Conservation (phyloP, 2,329 filamentous ascomycete species). For the Cordyceps javanica region DNA sequence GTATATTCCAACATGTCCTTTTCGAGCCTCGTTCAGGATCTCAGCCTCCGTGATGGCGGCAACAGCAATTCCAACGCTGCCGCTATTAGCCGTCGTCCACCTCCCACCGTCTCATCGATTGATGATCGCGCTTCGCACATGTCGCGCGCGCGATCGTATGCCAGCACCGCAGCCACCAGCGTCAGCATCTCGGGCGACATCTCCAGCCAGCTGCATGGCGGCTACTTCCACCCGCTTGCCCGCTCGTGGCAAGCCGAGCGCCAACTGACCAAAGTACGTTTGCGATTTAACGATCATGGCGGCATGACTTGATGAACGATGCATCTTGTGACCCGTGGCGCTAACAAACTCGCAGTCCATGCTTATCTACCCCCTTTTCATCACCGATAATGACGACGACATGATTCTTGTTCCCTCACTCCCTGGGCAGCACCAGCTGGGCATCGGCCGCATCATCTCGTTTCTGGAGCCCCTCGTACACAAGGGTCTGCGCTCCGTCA, state of each 20-base stretch:
- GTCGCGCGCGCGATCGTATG: slow-evolving; percentile 58
- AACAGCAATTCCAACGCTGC: slow-evolving; percentile 33
- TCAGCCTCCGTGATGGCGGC: slow-evolving; percentile 51
- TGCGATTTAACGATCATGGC: too few species aligned
- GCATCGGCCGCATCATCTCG: slow-evolving; percentile 76
- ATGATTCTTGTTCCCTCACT: slow-evolving; percentile 85
- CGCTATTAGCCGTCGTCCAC: slow-evolving; percentile 28
- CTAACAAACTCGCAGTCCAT: slow-evolving; percentile 60
- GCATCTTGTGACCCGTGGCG: not conserved
- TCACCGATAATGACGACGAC: slow-evolving; percentile 91
- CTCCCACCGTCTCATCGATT: slow-evolving; percentile 36
- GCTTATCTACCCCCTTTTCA: slow-evolving; percentile 96
- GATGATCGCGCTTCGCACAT: slow-evolving; percentile 57
- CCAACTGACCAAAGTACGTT: slow-evolving; percentile 72
- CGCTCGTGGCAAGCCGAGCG: slow-evolving; percentile 78
- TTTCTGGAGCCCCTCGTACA: slow-evolving; percentile 81
- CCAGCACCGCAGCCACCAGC: slow-evolving; percentile 61
- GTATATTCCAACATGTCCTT: slow-evolving; percentile 49
- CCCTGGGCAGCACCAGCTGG: slow-evolving; percentile 82
- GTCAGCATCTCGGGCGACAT: slow-evolving; percentile 70
- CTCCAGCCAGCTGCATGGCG: slow-evolving; percentile 75
- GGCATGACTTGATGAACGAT: not conserved
- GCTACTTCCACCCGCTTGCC: slow-evolving; percentile 74
- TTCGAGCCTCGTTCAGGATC: slow-evolving; percentile 60
- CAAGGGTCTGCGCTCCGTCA: slow-evolving; percentile 88